Conservation (phyloP, 768 basidiomycete genomes). For the Tricholomella constricta region DNA sequence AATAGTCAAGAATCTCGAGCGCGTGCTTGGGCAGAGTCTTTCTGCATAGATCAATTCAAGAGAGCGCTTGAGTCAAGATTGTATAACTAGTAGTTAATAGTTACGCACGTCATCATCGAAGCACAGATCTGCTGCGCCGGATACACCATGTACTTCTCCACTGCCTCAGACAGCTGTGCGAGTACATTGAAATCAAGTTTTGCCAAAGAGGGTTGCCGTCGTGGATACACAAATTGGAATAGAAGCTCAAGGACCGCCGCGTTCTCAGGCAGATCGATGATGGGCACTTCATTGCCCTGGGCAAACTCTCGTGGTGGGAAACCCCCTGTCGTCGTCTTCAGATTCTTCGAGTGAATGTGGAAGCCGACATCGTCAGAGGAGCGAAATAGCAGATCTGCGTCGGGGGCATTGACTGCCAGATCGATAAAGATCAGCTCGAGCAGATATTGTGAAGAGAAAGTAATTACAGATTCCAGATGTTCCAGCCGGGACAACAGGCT, state of each 20-base stretch:
- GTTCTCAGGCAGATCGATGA: background rate
- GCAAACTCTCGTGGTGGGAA: background rate
- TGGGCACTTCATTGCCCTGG: no score
- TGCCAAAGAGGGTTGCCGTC: background rate
- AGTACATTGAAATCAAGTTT: background rate
- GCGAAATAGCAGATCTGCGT: slow-evolving; percentile 1
- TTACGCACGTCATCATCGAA: background rate
- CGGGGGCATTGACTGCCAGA: background rate
- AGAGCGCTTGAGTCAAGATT: background rate
- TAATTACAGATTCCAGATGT: no score
- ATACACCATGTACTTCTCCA: background rate
- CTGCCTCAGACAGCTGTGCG: no score
- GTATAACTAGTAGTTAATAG: background rate
- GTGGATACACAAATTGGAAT: slow-evolving; percentile 1
- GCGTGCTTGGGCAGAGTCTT: background rate
- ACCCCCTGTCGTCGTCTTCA: background rate
- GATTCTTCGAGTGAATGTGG: background rate
- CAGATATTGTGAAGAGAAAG: no score
- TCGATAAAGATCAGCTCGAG: no score
- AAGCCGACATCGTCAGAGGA: background rate
- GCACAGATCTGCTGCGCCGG: background rate
- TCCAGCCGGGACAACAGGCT: no score
- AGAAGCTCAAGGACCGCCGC: background rate
- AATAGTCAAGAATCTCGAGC: background rate
- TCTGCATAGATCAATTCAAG: background rate